Evolutionary conservation across 2,329 filamentous ascomycete species (phyloP), one percentile per base, ranked within the genome.

Genomic region (Paecilomyces sp.): DNA sequence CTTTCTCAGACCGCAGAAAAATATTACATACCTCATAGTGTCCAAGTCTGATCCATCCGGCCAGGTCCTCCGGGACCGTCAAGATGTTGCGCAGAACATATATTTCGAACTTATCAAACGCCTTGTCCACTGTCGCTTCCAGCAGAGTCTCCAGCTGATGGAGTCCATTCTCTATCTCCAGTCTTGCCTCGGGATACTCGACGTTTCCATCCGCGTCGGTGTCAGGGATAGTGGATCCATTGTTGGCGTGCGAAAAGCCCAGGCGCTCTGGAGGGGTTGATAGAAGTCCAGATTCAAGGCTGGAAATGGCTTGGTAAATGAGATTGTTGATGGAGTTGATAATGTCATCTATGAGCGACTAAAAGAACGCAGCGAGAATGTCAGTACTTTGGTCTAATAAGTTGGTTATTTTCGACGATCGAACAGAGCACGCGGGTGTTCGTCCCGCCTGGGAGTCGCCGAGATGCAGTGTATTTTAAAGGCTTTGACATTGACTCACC

Each of bases 241-340:
- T 83, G 36, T 72, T 77, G 30, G 74, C 73, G 54, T 79, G 76
- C 36, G 76, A 82, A 79, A 97, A 97, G n/a, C 94, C 94, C 34
- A 99, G 84, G 13, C 85, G 82, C 28, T 87, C 81, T 0, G 92
- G 89, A 1, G 89, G 85, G 2, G 89, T 88, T 56, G 83, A 83
- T 55, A 91, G 81, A 22, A 99, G 86, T 1, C 91, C 90, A 58
- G 86, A 85, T 75, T 97, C 94, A 65, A 97, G 87, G 62, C 89
- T 91, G 69, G 91, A 90, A 69, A 96, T 87, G 58, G 91, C 92
- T 74, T 89, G 89, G 76, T 96, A 94, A 69, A 94, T 89, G 68
- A 97, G 85, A 70, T 93, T 90, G 79, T 97, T 99, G 75, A 97
- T 87, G 58, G 89, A 90, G 80, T 97, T 97, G 79, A 97, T 96